Evolutionary conservation across 2,329 filamentous ascomycete species (phyloP).

Genomic region (Fusarium sp.): DNA sequence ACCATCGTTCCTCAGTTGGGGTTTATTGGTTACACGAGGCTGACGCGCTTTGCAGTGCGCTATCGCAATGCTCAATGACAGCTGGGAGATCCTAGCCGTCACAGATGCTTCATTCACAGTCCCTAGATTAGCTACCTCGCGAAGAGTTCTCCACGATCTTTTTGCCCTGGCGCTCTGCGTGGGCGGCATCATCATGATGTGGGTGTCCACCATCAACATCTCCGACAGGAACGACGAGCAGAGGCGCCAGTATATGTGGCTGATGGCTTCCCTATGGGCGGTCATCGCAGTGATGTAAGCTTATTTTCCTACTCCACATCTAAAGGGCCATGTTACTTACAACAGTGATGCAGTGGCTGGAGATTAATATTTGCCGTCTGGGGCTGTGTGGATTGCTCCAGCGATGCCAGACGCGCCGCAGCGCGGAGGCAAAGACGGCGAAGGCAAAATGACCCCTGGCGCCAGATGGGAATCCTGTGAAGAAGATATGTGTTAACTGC

Average conservation of each 20-base stretch:
- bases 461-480: constrained; percentile 40
- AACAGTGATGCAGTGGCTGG: constrained; percentile 38
- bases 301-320: neutral
- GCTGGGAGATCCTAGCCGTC: constrained; percentile 53
- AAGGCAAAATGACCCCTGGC: constrained; percentile 39
- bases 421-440: constrained; percentile 34
- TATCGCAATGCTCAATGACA: constrained; percentile 55
- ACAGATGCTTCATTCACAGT: constrained; percentile 47
- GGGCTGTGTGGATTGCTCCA: constrained; percentile 48
- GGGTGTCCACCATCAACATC: constrained; percentile 50
- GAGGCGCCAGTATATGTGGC: constrained; percentile 33
- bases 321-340: neutral
- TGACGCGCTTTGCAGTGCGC: constrained; percentile 42
- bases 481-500: neutral
- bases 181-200: constrained; percentile 53
- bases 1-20: neutral
- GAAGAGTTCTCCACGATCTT: constrained; percentile 51
- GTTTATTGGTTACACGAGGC: constrained; percentile 2
- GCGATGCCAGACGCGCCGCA: constrained; percentile 40
- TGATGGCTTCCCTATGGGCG: constrained; percentile 42
- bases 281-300: constrained; percentile 48
- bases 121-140: constrained; percentile 44
- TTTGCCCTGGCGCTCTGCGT: constrained; percentile 51
- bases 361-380: constrained; percentile 49
- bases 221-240: constrained; percentile 15